Conservation (phyloP, 495 filamentous ascomycete genomes). For the Entonaema liquescens region DNA sequence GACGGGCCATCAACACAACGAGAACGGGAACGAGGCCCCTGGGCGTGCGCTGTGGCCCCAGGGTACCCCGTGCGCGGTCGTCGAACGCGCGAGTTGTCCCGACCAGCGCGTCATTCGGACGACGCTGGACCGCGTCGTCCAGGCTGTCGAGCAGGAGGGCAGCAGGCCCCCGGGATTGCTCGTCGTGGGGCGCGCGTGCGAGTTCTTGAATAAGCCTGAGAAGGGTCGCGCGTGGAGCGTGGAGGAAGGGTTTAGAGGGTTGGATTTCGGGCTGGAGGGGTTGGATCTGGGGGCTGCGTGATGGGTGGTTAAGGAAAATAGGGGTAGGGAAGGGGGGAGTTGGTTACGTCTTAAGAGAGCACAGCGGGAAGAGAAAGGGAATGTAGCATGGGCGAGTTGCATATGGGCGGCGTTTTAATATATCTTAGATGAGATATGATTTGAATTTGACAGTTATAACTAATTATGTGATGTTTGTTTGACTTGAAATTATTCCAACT, state of each 20-base stretch:
- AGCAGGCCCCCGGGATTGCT: conserved; percentile 89
- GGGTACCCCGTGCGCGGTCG: conserved; percentile 84
- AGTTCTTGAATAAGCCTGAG: conserved; percentile 69
- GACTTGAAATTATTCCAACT: no score
- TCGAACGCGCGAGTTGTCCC: conserved; percentile 92
- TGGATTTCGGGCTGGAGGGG: conserved; percentile 56
- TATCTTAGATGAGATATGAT: background rate
- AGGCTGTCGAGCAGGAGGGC: conserved; percentile 89
- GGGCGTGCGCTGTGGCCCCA: conserved; percentile 55
- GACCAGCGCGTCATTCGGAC: conserved; percentile 94
- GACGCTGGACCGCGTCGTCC: conserved; percentile 77
- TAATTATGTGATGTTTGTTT: no score
- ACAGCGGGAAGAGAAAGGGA: background rate
- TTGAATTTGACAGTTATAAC: background rate
- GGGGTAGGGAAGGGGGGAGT: background rate
- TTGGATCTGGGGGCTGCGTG: conserved; percentile 31
- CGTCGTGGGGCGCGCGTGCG: conserved; percentile 87
- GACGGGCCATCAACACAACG: conserved; percentile 52
- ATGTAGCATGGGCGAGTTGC: background rate
- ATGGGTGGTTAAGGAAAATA: background rate
- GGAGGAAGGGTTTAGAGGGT: conserved; percentile 84
- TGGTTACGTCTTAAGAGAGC: background rate
- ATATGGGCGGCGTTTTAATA: background rate
- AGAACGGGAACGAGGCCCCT: conserved; percentile 28
- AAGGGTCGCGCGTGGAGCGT: conserved; percentile 76